Conservation (phyloP, 2,329 filamentous ascomycete genomes). For the Penicillium sp. region DNA sequence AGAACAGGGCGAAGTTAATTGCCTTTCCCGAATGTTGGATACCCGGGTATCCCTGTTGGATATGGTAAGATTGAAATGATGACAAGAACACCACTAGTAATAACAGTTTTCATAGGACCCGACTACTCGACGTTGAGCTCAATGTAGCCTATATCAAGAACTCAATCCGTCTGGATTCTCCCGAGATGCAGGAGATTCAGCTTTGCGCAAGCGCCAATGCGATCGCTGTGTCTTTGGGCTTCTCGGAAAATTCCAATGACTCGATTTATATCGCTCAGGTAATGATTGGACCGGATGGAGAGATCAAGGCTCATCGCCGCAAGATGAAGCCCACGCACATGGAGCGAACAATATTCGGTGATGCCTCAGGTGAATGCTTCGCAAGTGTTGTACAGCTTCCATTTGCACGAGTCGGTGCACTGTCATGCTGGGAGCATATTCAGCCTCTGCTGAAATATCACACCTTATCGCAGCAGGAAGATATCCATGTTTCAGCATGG, state of each 20-base stretch:
- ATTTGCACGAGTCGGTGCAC: slow-evolving; percentile 44
- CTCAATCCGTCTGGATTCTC: slow-evolving; percentile 6
- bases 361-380: slow-evolving; percentile 43
- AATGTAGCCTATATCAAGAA: slow-evolving; percentile 12
- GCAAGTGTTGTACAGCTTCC: slow-evolving; percentile 40
- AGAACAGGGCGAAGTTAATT: slow-evolving; percentile 56
- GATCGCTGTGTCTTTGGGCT: background rate
- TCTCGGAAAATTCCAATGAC: background rate
- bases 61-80: slow-evolving; percentile 32
- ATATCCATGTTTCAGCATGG: slow-evolving; percentile 54
- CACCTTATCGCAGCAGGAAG: slow-evolving; percentile 45
- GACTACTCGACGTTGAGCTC: slow-evolving; percentile 4
- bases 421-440: slow-evolving; percentile 55
- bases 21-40: slow-evolving; percentile 58
- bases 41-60: slow-evolving; percentile 56
- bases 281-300: slow-evolving; percentile 7
- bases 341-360: slow-evolving; percentile 54
- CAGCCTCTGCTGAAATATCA: slow-evolving; percentile 54
- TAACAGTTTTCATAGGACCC: background rate
- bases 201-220: background rate
- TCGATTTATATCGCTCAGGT: background rate
- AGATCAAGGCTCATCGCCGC: slow-evolving; percentile 8
- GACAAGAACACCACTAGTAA: background rate
- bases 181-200: background rate
- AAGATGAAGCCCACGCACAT: slow-evolving; percentile 58